Percentiles rank a stretch among this genome's conserved stretches.
Evolutionary conservation across 179 eudicot species (phyloP).

Genomic region (Beta corolliflora): DNA sequence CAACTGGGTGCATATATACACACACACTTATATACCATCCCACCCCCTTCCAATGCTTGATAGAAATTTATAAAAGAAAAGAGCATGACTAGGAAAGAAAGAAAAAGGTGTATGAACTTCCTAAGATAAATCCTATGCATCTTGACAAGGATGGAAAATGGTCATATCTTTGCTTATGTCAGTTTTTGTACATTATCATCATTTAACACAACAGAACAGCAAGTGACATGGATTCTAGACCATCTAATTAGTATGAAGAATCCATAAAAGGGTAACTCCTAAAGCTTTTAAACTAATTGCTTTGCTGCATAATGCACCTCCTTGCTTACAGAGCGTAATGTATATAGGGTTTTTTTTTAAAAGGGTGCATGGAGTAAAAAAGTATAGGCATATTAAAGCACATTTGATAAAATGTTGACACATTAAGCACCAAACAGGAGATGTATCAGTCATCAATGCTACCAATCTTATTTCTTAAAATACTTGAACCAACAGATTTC

Average conservation of each 20-base stretch:
- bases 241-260: neutral
- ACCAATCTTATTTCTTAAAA: neutral
- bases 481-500: neutral
- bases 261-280: neutral
- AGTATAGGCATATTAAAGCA: neutral
- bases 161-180: neutral
- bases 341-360: neutral
- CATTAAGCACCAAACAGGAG: neutral
- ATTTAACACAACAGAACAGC: neutral
- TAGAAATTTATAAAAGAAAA: no score
- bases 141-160: no score
- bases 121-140: neutral
- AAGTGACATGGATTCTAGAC: neutral
- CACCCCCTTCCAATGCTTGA: neutral
- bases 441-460: neutral
- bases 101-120: neutral
- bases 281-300: neutral
- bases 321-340: neutral
- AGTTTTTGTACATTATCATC: neutral
- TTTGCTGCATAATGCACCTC: neutral
- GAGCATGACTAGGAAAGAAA: neutral
- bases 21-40: neutral
- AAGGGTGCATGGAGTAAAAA: neutral
- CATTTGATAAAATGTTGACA: neutral
- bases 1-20: slow-evolving; percentile 2